A percentile compares a stretch with the other conserved stretches of the same genome.
Evolutionary conservation across 2,329 filamentous ascomycete genomes (phyloP).

Genomic region (Pezicula radicicola): DNA sequence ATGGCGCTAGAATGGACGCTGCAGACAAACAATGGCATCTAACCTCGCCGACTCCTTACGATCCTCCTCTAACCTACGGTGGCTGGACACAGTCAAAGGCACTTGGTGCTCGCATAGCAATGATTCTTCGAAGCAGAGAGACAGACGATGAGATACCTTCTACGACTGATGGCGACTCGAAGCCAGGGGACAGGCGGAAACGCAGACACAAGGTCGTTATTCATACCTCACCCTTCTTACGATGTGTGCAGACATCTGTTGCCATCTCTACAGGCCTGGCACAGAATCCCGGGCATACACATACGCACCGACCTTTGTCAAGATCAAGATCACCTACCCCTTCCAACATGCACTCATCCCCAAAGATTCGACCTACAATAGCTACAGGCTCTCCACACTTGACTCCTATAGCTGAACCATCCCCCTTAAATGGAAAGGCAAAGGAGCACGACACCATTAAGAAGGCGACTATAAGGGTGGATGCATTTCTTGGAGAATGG

Average conservation of each 20-base stretch:
- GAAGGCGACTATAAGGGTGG: conserved; percentile 71
- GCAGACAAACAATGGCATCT: conserved; percentile 95
- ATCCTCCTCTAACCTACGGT: conserved; percentile 90
- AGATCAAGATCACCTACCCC: conserved; percentile 20
- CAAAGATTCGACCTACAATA: conserved; percentile 21
- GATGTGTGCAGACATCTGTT: conserved; percentile 89
- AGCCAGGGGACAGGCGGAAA: conserved; percentile 36
- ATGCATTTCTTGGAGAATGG: conserved; percentile 96
- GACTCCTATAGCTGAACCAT: conserved; percentile 23
- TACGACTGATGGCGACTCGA: conserved; percentile 9
- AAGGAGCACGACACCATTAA: conserved; percentile 33
- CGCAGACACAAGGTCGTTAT: conserved; percentile 76
- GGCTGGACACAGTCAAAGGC: conserved; percentile 86
- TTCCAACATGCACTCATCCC: conserved; percentile 24
- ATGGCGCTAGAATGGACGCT: conserved; percentile 90
- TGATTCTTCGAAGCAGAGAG: conserved; percentile 57
- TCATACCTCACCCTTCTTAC: conserved; percentile 89
- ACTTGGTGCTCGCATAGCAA: conserved; percentile 80
- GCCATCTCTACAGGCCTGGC: conserved; percentile 84
- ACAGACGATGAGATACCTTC: conserved; percentile 26
- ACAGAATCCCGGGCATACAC: conserved; percentile 44
- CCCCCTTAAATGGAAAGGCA: conserved; percentile 4
- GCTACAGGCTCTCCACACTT: conserved; percentile 23
- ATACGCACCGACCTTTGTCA: conserved; percentile 23
- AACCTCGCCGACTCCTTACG: conserved; percentile 89